Percentiles rank a stretch among this genome's conserved stretches.
phyloP scores from a whole-genome alignment of 257 asterid species.

The Oldenlandia corymbosa region DNA sequence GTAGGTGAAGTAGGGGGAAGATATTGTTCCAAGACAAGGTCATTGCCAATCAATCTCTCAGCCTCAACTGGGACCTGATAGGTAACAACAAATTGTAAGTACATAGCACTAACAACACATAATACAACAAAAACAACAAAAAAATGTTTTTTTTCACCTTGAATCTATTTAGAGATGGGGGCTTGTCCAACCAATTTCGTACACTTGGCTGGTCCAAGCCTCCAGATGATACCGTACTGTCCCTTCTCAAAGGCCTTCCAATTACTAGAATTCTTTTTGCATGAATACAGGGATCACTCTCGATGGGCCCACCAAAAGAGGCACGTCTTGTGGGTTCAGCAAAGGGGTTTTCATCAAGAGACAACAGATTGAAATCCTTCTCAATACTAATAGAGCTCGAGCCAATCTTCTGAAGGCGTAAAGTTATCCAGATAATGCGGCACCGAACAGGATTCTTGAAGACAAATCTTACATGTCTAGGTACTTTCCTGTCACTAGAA shows the following conservation, averaged over 20 bases:
- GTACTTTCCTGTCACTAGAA: slow-evolving; percentile 43
- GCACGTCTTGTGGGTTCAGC: slow-evolving; percentile 66
- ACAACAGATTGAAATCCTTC: slow-evolving; percentile 56
- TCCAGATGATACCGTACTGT: slow-evolving; percentile 47
- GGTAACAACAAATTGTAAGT: not conserved
- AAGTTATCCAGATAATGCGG: slow-evolving; percentile 85
- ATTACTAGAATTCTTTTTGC: slow-evolving; percentile 73
- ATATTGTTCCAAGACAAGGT: slow-evolving; percentile 86
- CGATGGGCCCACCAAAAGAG: slow-evolving; percentile 74
- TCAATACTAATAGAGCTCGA: slow-evolving; percentile 74
- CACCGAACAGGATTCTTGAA: slow-evolving; percentile 77
- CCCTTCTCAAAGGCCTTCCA: slow-evolving; percentile 58
- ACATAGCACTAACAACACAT: slow-evolving; percentile 5
- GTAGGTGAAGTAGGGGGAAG: slow-evolving; percentile 72
- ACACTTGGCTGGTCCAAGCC: slow-evolving; percentile 63
- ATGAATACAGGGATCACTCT: slow-evolving; percentile 81
- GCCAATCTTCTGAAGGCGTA: slow-evolving; percentile 70
- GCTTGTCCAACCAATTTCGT: slow-evolving; percentile 78
- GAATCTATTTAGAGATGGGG: slow-evolving; percentile 73
- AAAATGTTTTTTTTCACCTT: slow-evolving; percentile 60
- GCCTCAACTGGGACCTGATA: slow-evolving; percentile 90
- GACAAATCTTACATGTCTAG: slow-evolving; percentile 76
- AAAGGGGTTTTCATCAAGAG: slow-evolving; percentile 87
- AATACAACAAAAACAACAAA: not conserved
- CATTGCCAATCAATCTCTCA: slow-evolving; percentile 66